A percentile compares a stretch with the other conserved stretches of the same genome.
These are phyloP conservation scores for Globisporangium orthogonon DNA, from an alignment of 352 stramenopile species.

Conservation along the genomic window DNA sequence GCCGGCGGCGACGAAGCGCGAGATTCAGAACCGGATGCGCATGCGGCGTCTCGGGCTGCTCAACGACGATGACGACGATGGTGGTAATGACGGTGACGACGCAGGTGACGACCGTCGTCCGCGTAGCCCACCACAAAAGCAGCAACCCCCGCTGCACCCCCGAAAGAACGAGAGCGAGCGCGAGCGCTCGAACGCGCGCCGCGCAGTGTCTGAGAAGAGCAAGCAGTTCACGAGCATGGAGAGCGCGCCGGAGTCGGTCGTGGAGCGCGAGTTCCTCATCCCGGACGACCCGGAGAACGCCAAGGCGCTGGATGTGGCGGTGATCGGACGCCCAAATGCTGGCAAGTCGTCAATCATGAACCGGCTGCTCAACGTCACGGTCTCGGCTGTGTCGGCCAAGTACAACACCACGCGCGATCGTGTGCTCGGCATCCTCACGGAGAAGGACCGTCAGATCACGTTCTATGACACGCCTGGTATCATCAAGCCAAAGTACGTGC, in stretches of 20 bases:
- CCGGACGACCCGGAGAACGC: constrained; percentile 64
- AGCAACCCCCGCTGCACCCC: constrained; percentile 17
- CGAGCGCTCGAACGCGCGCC: constrained; percentile 20
- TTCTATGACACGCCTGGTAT: constrained; percentile 86
- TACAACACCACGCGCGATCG: constrained; percentile 86
- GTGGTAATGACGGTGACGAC: neutral
- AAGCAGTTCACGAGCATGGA: constrained; percentile 74
- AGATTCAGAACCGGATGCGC: constrained; percentile 54
- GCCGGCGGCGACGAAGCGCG: constrained; percentile 28
- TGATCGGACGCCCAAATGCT: constrained; percentile 83
- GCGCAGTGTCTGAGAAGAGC: constrained; percentile 36
- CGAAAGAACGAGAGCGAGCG: constrained; percentile 16
- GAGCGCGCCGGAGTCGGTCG: constrained; percentile 48
- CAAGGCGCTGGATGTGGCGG: constrained; percentile 64
- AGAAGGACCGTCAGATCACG: constrained; percentile 65
- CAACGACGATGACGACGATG: constrained; percentile 34
- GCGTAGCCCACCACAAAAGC: neutral
- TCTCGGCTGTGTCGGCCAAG: constrained; percentile 83
- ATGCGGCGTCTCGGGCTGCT: constrained; percentile 53
- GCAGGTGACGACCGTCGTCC: neutral
- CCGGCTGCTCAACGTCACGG: constrained; percentile 63
- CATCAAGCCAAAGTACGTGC: constrained; percentile 75
- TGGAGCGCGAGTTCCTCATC: constrained; percentile 67
- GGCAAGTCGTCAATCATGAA: constrained; percentile 88
- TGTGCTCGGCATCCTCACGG: constrained; percentile 71